A percentile compares a stretch with the other conserved stretches of the same genome.
phyloP scores from a whole-genome alignment of 75 land plant genomes.

The Ceratopteris richardii region DNA sequence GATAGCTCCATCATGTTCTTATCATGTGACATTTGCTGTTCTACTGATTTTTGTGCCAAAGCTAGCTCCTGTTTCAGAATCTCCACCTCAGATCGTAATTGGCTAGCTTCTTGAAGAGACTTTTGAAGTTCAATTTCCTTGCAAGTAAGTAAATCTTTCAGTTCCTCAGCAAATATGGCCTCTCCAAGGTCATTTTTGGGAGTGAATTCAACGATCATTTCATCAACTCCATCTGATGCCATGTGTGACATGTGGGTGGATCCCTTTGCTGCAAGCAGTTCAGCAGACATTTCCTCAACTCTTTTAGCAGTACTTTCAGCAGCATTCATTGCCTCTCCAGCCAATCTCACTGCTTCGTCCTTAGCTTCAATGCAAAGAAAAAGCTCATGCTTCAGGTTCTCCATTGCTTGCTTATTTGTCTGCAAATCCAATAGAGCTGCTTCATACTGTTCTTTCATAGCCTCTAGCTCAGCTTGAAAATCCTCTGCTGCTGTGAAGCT shows the following conservation, averaged over 20 bases:
- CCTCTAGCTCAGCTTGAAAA: conserved; percentile 40
- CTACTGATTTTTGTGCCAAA: conserved; percentile 8
- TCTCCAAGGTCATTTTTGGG: neutral
- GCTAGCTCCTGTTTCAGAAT: conserved; percentile 24
- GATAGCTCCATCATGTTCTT: too few relatives aligned
- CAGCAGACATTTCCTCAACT: conserved; percentile 34
- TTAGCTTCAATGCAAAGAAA: conserved; percentile 44
- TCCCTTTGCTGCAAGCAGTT: neutral
- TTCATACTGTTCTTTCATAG: conserved; percentile 31
- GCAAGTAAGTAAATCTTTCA: conserved; percentile 25
- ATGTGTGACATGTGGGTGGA: too few relatives aligned
- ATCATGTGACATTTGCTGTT: too few relatives aligned
- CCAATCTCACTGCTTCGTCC: conserved; percentile 29
- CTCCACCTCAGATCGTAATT: neutral
- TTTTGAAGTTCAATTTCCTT: conserved; percentile 21
- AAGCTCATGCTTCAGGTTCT: conserved; percentile 39
- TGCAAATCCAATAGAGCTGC: conserved; percentile 40
- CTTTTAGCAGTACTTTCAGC: conserved; percentile 26
- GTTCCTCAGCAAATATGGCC: conserved; percentile 41
- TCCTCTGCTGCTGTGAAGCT: conserved; percentile 8
- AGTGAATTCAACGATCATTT: neutral
- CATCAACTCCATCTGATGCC: neutral
- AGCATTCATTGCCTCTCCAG: conserved; percentile 35
- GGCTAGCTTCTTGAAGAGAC: neutral
- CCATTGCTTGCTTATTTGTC: conserved; percentile 51